Evolutionary conservation across 352 stramenopile species (phyloP).

Genomic region (Pythium phragmiticola): DNA sequence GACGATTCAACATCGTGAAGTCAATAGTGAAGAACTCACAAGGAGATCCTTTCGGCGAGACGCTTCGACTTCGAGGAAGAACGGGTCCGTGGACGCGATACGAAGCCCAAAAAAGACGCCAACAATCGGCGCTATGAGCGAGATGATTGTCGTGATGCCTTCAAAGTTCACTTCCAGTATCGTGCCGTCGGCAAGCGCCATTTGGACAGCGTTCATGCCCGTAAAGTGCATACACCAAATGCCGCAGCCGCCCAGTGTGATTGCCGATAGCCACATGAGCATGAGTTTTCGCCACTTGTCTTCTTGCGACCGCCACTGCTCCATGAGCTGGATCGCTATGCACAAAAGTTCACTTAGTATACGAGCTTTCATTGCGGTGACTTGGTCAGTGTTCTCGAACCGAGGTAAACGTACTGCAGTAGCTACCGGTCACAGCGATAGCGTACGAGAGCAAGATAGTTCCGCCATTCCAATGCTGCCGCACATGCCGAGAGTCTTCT

Average conservation of each 20-base stretch:
- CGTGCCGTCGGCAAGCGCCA: conserved; percentile 42
- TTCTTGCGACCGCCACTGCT: conserved; percentile 55
- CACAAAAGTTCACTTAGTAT: background rate
- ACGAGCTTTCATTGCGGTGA: background rate
- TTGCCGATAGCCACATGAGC: conserved; percentile 39
- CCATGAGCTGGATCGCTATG: conserved; percentile 67
- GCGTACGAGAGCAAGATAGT: conserved; percentile 52
- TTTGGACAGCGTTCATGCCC: conserved; percentile 58
- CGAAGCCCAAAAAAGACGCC: conserved; percentile 61
- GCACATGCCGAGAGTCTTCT: conserved; percentile 8
- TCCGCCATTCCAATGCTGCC: conserved; percentile 44
- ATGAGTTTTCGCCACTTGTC: conserved; percentile 38
- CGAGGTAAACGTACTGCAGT: conserved; percentile 36
- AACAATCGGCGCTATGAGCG: conserved; percentile 49
- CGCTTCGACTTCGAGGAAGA: conserved; percentile 67
- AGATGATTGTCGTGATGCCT: conserved; percentile 48
- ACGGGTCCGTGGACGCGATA: conserved; percentile 58
- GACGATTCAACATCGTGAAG: background rate
- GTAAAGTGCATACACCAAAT: conserved; percentile 82
- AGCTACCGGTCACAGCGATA: conserved; percentile 57
- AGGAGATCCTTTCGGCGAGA: conserved; percentile 50
- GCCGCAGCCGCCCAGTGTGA: conserved; percentile 59
- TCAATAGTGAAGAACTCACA: conserved; percentile 3
- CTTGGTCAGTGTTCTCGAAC: background rate
- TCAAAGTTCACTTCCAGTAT: conserved; percentile 56